These are phyloP conservation scores for Rehmannia glutinosa DNA, from an alignment of 257 asterid species.

Conservation along the genomic window DNA sequence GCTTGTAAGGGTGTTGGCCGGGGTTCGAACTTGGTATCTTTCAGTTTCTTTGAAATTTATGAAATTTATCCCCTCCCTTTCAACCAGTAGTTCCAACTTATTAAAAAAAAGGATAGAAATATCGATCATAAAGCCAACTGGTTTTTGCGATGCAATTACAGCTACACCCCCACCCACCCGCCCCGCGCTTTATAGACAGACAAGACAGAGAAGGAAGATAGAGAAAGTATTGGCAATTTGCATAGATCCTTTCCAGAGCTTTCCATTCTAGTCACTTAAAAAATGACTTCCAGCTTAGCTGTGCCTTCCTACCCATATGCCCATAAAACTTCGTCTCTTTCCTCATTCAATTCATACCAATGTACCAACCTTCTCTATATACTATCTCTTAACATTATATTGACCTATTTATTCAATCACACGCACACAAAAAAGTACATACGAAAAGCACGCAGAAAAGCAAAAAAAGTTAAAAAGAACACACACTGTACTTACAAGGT, in stretches of 20 bases:
- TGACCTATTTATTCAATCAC: slow-evolving; percentile 8
- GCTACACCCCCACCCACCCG: background rate
- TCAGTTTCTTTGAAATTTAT: no score
- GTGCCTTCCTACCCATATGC: slow-evolving; percentile 45
- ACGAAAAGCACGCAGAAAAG: background rate
- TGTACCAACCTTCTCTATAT: slow-evolving; percentile 27
- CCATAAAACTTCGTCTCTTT: slow-evolving; percentile 54
- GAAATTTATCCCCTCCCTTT: no score
- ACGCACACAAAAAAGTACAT: background rate
- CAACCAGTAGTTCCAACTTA: no score
- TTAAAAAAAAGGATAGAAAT: no score
- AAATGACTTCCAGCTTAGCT: slow-evolving; percentile 35
- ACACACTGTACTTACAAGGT: slow-evolving; percentile 11
- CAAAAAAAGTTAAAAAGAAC: background rate
- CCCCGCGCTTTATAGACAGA: slow-evolving; percentile 22
- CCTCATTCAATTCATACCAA: slow-evolving; percentile 31
- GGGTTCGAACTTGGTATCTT: no score
- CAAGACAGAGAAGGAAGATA: slow-evolving; percentile 19
- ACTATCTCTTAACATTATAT: slow-evolving; percentile 6
- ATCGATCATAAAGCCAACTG: slow-evolving; percentile 33
- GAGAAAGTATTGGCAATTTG: slow-evolving; percentile 20
- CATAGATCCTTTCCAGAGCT: slow-evolving; percentile 38
- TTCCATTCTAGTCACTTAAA: slow-evolving; percentile 30
- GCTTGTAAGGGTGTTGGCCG: no score
- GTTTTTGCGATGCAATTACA: no score